Conservation (phyloP, 2,329 filamentous ascomycete species). For the Aspergillus jensenii region DNA sequence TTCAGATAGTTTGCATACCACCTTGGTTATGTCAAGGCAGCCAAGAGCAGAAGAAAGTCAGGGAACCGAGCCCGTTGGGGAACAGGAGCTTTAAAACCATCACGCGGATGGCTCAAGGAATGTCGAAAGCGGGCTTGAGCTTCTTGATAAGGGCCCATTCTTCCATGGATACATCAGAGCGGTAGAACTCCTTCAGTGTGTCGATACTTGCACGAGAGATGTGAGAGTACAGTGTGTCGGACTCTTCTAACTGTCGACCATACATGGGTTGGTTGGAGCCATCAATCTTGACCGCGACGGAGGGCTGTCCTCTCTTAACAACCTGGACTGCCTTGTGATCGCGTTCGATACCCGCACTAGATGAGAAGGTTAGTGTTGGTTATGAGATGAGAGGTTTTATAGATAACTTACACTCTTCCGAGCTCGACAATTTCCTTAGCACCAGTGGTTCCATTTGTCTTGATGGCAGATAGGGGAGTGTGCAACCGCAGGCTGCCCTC, state of each 20-base stretch:
- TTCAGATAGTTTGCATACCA: neutral
- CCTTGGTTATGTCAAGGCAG: neutral
- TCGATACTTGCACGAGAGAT: constrained; percentile 90
- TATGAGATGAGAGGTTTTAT: neutral
- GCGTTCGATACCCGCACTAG: constrained; percentile 89
- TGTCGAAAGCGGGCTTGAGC: constrained; percentile 91
- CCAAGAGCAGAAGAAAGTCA: neutral
- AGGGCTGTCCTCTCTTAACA: constrained; percentile 96
- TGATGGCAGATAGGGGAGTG: constrained; percentile 86
- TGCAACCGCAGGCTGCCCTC: constrained; percentile 84
- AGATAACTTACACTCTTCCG: constrained; percentile 80
- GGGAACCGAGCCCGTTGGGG: neutral
- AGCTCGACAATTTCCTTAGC: constrained; percentile 80
- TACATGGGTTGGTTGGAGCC: constrained; percentile 89
- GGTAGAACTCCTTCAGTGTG: constrained; percentile 93
- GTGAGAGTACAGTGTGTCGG: constrained; percentile 80
- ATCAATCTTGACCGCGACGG: constrained; percentile 97
- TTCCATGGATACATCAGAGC: constrained; percentile 80
- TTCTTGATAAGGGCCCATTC: constrained; percentile 96
- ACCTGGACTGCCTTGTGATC: constrained; percentile 93
- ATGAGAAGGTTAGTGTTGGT: constrained; percentile 20
- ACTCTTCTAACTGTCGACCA: constrained; percentile 91
- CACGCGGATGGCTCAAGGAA: constrained; percentile 54
- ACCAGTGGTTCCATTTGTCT: constrained; percentile 74
- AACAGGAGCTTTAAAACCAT: too few species aligned